These are phyloP conservation scores for Akanthomyces uredinophilus DNA, from an alignment of 2,329 filamentous ascomycete species.

Conservation along the genomic window DNA sequence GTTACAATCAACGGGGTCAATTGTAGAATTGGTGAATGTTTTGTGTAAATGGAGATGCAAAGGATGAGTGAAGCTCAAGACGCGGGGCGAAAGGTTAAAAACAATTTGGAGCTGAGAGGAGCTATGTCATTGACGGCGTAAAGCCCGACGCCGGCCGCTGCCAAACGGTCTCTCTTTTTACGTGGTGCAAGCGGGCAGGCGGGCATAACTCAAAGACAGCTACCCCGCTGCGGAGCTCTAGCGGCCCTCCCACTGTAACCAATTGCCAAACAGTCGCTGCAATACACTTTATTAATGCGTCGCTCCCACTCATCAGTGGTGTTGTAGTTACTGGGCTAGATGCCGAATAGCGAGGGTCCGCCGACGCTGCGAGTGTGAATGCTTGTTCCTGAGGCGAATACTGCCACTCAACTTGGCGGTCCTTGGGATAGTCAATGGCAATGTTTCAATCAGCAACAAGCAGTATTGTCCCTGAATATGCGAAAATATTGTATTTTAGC, in stretches of 20 bases:
- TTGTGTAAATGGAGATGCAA: neutral
- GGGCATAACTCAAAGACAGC: neutral
- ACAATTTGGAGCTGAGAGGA: neutral
- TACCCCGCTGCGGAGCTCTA: slow-evolving; percentile 14
- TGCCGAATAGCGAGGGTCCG: slow-evolving; percentile 10
- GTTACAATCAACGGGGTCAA: neutral
- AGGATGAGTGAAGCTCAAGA: neutral
- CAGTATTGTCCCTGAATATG: too few relatives aligned
- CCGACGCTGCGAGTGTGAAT: neutral
- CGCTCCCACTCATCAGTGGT: neutral
- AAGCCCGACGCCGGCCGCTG: slow-evolving; percentile 7
- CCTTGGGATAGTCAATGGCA: neutral
- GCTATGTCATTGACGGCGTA: slow-evolving; percentile 11
- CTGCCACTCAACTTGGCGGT: neutral
- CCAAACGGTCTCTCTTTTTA: neutral
- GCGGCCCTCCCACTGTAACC: neutral
- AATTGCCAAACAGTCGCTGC: neutral
- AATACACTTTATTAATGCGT: neutral
- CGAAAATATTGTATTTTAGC: neutral
- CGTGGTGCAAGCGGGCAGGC: too few relatives aligned
- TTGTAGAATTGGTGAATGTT: neutral
- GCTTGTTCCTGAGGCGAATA: neutral
- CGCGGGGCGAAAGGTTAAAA: neutral
- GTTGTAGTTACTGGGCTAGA: neutral
- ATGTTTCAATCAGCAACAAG: neutral